Conservation (phyloP, 2,329 filamentous ascomycete species). For the Verticillium alfalfae region DNA sequence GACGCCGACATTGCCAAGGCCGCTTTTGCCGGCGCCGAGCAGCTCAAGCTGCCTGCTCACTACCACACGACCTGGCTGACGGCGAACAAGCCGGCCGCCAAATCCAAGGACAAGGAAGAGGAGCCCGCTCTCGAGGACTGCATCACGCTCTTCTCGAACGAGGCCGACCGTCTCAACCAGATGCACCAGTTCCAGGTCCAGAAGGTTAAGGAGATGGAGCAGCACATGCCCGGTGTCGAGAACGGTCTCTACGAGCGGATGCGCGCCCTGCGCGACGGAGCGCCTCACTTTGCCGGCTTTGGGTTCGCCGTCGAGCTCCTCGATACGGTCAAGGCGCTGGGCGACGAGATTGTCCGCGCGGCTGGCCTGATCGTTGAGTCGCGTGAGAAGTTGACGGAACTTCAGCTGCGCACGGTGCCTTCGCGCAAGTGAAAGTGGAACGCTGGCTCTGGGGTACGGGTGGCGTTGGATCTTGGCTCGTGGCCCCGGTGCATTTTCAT, state of each 20-base stretch:
- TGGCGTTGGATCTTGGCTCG: neutral
- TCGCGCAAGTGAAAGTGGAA: neutral
- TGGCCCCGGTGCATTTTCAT: neutral
- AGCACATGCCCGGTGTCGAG: slow-evolving; percentile 42
- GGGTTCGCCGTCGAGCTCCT: slow-evolving; percentile 11
- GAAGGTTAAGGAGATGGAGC: slow-evolving; percentile 34
- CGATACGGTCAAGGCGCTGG: slow-evolving; percentile 14
- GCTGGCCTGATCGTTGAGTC: slow-evolving; percentile 11
- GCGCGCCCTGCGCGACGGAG: slow-evolving; percentile 10
- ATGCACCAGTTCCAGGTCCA: slow-evolving; percentile 32
- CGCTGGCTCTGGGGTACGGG: neutral
- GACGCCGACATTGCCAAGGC: slow-evolving; percentile 67
- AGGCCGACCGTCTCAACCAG: slow-evolving; percentile 19
- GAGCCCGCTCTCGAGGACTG: slow-evolving; percentile 27
- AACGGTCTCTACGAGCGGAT: slow-evolving; percentile 33
- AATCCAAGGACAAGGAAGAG: slow-evolving; percentile 29
- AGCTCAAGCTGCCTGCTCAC: slow-evolving; percentile 62
- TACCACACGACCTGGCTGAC: slow-evolving; percentile 44
- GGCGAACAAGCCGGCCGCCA: slow-evolving; percentile 19
- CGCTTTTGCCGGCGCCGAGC: slow-evolving; percentile 68
- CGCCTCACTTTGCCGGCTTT: slow-evolving; percentile 10
- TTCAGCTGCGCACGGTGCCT: slow-evolving; percentile 10
- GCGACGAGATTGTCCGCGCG: slow-evolving; percentile 12
- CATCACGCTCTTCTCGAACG: slow-evolving; percentile 11
- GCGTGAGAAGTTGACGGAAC: slow-evolving; percentile 15